A percentile compares a stretch with the other conserved stretches of the same genome.
These are phyloP conservation scores for Tricladium varicosporioides DNA, from an alignment of 2,329 filamentous ascomycete genomes.

Conservation along the genomic window DNA sequence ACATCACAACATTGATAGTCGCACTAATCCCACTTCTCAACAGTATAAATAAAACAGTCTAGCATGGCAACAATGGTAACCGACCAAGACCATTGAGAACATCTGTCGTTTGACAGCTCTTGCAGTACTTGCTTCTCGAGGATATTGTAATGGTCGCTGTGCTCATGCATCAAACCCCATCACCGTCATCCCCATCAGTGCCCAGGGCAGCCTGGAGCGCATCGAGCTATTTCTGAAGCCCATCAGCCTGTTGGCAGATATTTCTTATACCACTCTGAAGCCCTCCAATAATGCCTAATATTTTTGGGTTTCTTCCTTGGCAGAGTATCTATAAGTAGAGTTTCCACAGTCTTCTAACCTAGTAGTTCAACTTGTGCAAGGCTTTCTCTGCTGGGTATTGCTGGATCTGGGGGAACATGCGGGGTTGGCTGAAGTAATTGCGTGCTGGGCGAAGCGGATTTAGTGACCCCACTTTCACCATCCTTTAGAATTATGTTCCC, in stretches of 20 bases:
- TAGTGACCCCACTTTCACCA: conserved; percentile 2
- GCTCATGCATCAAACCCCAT: conserved; percentile 1
- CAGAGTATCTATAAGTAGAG: conserved; percentile 24
- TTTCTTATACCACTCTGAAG: conserved; percentile 26
- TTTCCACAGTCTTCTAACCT: not conserved
- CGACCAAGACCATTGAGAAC: too few relatives aligned
- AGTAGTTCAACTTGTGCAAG: not conserved
- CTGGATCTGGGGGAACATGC: not conserved
- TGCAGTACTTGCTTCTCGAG: too few relatives aligned
- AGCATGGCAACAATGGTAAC: too few relatives aligned
- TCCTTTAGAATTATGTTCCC: not conserved
- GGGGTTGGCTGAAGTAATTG: conserved; percentile 8
- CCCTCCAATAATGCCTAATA: conserved; percentile 27
- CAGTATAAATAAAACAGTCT: too few relatives aligned
- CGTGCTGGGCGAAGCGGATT: conserved; percentile 14
- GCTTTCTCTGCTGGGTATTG: not conserved
- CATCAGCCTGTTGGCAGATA: conserved; percentile 25
- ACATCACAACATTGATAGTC: too few relatives aligned
- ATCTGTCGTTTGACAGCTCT: too few relatives aligned
- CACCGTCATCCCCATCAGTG: conserved; percentile 19
- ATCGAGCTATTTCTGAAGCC: conserved; percentile 25
- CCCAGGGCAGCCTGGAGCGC: conserved; percentile 21
- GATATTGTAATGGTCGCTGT: too few relatives aligned
- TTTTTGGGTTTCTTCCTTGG: conserved; percentile 27
- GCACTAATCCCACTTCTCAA: too few relatives aligned